Conservation (phyloP, 192 early-diverging fungal species). For the Phlyctochytrium bullatum region DNA sequence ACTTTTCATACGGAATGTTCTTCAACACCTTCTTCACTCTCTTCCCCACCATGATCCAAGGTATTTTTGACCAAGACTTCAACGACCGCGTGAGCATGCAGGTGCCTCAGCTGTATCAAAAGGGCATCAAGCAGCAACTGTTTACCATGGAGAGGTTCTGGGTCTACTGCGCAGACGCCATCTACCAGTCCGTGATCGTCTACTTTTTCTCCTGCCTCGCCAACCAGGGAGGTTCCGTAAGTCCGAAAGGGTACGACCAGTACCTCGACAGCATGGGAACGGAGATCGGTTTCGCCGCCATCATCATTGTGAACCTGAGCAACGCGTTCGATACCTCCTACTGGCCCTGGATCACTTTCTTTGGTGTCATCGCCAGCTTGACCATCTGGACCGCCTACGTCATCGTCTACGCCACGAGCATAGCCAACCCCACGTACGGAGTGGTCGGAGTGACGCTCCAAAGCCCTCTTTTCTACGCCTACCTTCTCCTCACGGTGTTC, state of each 20-base stretch:
- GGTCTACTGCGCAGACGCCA: conserved; percentile 81
- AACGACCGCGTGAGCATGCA: conserved; percentile 48
- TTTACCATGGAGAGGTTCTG: conserved; percentile 85
- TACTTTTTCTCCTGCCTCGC: conserved; percentile 77
- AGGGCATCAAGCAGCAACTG: conserved; percentile 82
- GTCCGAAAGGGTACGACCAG: conserved; percentile 50
- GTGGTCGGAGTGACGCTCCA: conserved; percentile 64
- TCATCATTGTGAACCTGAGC: conserved; percentile 79
- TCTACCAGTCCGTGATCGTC: conserved; percentile 85
- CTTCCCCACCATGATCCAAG: conserved; percentile 69
- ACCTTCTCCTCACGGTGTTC: conserved; percentile 64
- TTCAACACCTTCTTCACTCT: conserved; percentile 91
- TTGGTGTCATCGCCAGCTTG: conserved; percentile 64
- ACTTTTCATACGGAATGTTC: conserved; percentile 87
- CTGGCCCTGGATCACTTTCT: conserved; percentile 80
- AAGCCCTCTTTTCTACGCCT: conserved; percentile 73
- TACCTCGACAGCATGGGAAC: conserved; percentile 74
- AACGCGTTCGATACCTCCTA: conserved; percentile 74
- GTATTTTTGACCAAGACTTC: conserved; percentile 70
- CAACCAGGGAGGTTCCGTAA: conserved; percentile 51
- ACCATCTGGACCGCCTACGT: conserved; percentile 67
- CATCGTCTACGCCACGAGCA: conserved; percentile 58
- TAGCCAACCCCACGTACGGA: conserved; percentile 64
- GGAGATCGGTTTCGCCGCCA: conserved; percentile 71
- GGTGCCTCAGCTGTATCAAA: conserved; percentile 67